Evolutionary conservation across 352 stramenopile genomes (phyloP).

Genomic region (Aphanomyces stellatus): DNA sequence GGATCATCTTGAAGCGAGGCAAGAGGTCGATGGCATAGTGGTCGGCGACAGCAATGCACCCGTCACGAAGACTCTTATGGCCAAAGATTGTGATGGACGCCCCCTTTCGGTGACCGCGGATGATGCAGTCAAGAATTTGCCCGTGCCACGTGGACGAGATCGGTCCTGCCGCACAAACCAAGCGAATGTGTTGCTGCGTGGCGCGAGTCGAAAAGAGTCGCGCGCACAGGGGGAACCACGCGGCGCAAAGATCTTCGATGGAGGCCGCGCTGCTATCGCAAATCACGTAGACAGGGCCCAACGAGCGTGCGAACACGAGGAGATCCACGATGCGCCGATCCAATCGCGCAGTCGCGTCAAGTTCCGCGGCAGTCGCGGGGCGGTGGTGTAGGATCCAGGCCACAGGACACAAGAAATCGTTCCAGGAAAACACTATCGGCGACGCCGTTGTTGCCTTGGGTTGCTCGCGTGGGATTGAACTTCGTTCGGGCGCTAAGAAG

Average conservation of each 20-base stretch:
- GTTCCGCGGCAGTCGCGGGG: neutral
- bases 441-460: neutral
- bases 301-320: neutral
- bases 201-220: neutral
- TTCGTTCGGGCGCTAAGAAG: neutral
- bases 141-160: neutral
- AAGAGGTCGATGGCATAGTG: neutral
- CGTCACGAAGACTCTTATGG: neutral
- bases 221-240: neutral
- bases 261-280: neutral
- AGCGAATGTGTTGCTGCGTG: neutral
- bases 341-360: neutral
- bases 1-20: neutral
- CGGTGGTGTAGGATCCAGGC: neutral
- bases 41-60: neutral
- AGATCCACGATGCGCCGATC: neutral
- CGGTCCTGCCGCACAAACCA: neutral
- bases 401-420: neutral
- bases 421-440: neutral
- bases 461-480: neutral
- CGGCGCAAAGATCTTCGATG: neutral
- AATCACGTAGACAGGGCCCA: neutral
- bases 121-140: neutral
- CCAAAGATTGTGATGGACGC: neutral
- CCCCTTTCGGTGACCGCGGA: neutral